Evolutionary conservation across 495 filamentous ascomycete species (phyloP), one percentile per base, ranked within the genome.

Genomic region (Lepidopterella palustris): DNA sequence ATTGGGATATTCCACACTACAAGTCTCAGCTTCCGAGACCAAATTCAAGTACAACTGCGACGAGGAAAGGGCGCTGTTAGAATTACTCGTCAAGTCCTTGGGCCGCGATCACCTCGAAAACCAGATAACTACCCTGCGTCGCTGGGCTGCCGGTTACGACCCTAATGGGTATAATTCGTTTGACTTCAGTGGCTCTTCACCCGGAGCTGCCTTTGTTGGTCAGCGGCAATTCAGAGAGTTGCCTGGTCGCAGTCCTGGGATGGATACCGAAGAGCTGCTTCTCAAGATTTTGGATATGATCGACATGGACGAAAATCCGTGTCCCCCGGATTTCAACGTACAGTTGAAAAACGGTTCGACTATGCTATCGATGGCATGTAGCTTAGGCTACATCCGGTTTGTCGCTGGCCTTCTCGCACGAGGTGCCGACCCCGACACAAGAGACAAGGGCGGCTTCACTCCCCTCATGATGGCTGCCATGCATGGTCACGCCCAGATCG

Each of bases 381-480:
- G 86, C 23, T 71, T 92, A 53, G 89, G 90, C 15, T 79, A 90
- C 58, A 80, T 82, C 48, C 83, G 88, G 15, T 85, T 95, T 61
- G 87, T 86, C 53, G 87, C 88, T n/a, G 88, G 83, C 21, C 82
- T 96, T 18, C 72, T 96, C 15, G 86, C 86, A 13, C 83, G 88
- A 62, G 88, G 89, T n/a, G 89, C 88, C 6, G 86, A 84, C 61
- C 83, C 87, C 0, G 84, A 92, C 63, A 71, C 83, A 21, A 80
- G 84, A 59, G 90, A 96, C 69, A 86, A 84, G 57, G 87, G 84
- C 52, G 90, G 90, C 26, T 92, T 89, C 70, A 88, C 88, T 10
- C 84, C 90, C 10, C 84, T 95, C 77, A 89, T 93, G 66, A 78
- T 92, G 64, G 90, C 90, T 27, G 84, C 87, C n/a, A 77, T 95